Base-by-base conservation (phyloP, 805 yeast species). In the Alloascoidea hylecoeti region DNA sequence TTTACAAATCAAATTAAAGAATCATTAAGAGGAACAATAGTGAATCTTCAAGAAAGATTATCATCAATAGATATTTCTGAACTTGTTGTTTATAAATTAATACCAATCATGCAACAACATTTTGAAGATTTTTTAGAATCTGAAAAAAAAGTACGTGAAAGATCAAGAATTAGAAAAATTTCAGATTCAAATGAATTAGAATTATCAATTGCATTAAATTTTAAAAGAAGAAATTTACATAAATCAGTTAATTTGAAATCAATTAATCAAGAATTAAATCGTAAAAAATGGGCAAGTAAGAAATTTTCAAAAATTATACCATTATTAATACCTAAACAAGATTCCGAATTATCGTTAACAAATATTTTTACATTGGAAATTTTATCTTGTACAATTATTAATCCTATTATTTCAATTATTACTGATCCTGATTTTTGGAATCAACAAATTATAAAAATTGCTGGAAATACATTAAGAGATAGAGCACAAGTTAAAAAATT, bases 351-450 rank as follows among this genome's bases (percentile, higher is more conserved):
- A 5, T 61, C 61, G 0, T 61, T 76, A 2, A 75, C 73, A 0
- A 41, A 45, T 0, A 52, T 66, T 0, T 56, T 88, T 5, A 47
- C 78, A 0, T 60, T 76, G 30, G 95, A 88, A 47, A 61, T 88
- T 4, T 38, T 84, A 2, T 52, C 82, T 0, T 62, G 73, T 16
- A 66, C 71, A 39, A 71, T 85, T 0, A 43, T 84, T 6, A 50
- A 54, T 16, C 82, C 85, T 0, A 38, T 70, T 0, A 33, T 64
- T 4, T 50, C 59, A 4, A 68, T 78, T 57, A 46, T 79, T 1
- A 57, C 78, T 0, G 88, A 80, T 36, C 72, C 89, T 1, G 94
- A 85, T 51, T 79, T 73, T 42, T 80, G 79, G 72, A 88, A 88
- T 51, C 70, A 73, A 39, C 49, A 65, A 33, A 63, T 85, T 13